These are phyloP conservation scores for Taphrina wiesneri DNA, from an alignment of 1,139 yeast genomes.

Conservation along the genomic window DNA sequence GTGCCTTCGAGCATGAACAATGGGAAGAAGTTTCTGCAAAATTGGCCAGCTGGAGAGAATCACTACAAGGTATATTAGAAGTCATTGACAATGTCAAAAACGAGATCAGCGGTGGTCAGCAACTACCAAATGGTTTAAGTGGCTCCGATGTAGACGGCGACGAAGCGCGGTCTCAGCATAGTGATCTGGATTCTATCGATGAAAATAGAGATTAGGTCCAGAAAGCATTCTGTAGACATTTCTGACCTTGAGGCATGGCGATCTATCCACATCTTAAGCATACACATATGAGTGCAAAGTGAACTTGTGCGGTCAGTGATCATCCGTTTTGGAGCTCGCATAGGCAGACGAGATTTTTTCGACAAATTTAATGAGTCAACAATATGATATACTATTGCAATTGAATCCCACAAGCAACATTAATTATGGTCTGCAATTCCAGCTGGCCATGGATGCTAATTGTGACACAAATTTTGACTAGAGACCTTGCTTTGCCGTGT, in stretches of 20 bases:
- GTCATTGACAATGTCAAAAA: slow-evolving; percentile 40
- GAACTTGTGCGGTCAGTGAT: not conserved
- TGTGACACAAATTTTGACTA: no score
- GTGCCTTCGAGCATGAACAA: slow-evolving; percentile 47
- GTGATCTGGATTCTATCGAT: slow-evolving; percentile 12
- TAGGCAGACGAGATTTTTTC: no score
- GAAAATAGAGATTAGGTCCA: slow-evolving; percentile 26
- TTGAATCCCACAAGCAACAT: no score
- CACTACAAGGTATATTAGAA: slow-evolving; percentile 46
- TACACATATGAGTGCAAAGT: not conserved
- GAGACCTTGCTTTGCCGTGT: no score
- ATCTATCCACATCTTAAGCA: not conserved
- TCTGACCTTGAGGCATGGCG: not conserved
- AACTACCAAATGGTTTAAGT: slow-evolving; percentile 37
- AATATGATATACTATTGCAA: no score
- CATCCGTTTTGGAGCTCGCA: no score
- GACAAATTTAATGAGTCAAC: not conserved
- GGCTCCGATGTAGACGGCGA: slow-evolving; percentile 16
- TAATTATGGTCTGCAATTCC: no score
- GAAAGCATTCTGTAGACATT: slow-evolving; percentile 7
- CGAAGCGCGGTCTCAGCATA: slow-evolving; percentile 13
- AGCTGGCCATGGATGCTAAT: no score
- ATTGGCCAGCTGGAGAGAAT: slow-evolving; percentile 47
- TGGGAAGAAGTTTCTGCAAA: slow-evolving; percentile 48
- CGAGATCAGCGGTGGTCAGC: slow-evolving; percentile 19